Percentiles rank a stretch among this genome's conserved stretches.
phyloP scores from a whole-genome alignment of 148 eudicot species.

The Fagopyrum homotropicum region DNA sequence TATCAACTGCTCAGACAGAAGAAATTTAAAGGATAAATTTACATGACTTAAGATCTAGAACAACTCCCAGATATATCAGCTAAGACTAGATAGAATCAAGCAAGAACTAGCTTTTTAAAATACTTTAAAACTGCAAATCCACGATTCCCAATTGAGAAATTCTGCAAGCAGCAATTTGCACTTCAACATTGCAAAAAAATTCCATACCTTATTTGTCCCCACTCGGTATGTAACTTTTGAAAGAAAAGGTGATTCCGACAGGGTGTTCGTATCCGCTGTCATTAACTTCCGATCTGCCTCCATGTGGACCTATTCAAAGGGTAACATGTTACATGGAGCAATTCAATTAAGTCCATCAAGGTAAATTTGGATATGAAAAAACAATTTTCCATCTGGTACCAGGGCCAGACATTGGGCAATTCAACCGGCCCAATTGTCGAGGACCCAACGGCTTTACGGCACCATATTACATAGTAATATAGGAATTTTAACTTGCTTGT shows the following conservation, averaged over 20 bases:
- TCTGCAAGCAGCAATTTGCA: neutral
- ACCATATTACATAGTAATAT: too few relatives aligned
- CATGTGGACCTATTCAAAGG: conserved; percentile 79
- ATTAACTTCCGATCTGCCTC: conserved; percentile 81
- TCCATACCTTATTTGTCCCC: conserved; percentile 64
- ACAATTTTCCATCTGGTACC: too few relatives aligned
- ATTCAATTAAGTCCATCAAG: conserved; percentile 1
- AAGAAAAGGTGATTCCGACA: conserved; percentile 38
- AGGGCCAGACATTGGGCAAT: too few relatives aligned
- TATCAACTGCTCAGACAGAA: conserved; percentile 43
- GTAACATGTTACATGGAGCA: conserved; percentile 15
- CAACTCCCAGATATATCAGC: neutral
- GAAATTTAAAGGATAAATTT: neutral
- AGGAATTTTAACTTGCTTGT: too few relatives aligned
- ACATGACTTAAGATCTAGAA: neutral
- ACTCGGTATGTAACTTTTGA: conserved; percentile 80
- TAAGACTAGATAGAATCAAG: neutral
- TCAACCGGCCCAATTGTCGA: too few relatives aligned
- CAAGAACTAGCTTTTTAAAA: neutral
- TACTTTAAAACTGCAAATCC: neutral
- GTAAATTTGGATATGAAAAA: neutral
- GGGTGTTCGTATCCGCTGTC: conserved; percentile 36
- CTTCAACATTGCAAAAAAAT: neutral
- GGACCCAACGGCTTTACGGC: too few relatives aligned
- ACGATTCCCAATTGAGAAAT: neutral